phyloP scores from a whole-genome alignment of 2,329 filamentous ascomycete species.

The Epichloe coenophiala region DNA sequence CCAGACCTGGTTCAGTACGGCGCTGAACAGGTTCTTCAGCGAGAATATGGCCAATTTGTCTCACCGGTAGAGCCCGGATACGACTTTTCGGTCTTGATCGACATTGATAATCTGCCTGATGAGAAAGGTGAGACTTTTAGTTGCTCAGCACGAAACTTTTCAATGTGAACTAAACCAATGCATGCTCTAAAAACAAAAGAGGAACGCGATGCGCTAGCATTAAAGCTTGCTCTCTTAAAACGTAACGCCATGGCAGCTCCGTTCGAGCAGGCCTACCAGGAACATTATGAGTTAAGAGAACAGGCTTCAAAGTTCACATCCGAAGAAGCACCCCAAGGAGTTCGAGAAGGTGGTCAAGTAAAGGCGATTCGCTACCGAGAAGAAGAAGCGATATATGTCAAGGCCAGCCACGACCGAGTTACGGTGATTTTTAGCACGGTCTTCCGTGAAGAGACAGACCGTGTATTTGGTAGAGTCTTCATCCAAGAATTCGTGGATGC shows the following conservation, averaged over 20 bases:
- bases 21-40: constrained; percentile 77
- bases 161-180: not conserved
- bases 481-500: constrained; percentile 98
- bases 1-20: constrained; percentile 86
- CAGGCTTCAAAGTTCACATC: constrained; percentile 86
- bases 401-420: constrained; percentile 91
- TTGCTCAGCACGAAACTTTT: no score
- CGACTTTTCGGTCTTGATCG: constrained; percentile 87
- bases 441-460: constrained; percentile 94
- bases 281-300: constrained; percentile 75
- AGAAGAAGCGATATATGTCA: constrained; percentile 97
- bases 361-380: constrained; percentile 98
- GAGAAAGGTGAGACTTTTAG: constrained; percentile 46
- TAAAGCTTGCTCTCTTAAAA: constrained; percentile 81
- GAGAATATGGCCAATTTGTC: constrained; percentile 91
- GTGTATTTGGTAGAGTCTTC: constrained; percentile 96
- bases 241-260: constrained; percentile 98
- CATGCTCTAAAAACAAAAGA: constrained; percentile 33
- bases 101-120: constrained; percentile 74
- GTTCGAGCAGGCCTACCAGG: constrained; percentile 92
- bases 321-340: constrained; percentile 83
- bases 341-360: constrained; percentile 78
- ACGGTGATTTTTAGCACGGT: constrained; percentile 98
- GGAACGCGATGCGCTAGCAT: constrained; percentile 72
- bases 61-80: constrained; percentile 79